phyloP scores from a whole-genome alignment of 176 grass and related monocot genomes.

The Aechmea fasciata region DNA sequence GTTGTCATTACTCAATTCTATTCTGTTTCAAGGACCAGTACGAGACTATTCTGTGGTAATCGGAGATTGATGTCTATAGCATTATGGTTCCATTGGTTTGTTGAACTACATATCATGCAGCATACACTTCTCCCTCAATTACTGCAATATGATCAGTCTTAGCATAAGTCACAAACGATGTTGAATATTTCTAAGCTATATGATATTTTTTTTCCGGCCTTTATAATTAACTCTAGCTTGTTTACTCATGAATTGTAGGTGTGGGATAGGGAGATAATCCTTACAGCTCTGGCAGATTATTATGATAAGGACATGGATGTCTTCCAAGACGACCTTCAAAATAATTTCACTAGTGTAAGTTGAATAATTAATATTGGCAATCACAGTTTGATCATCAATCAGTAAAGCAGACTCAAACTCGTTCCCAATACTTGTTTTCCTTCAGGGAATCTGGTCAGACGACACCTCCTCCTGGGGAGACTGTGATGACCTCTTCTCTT shows the following conservation, averaged over 20 bases:
- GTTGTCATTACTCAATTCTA: too few relatives aligned
- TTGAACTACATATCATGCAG: too few relatives aligned
- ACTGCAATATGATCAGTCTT: too few relatives aligned
- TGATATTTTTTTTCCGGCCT: not conserved
- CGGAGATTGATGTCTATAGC: too few relatives aligned
- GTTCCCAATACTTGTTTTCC: not conserved
- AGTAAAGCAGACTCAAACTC: not conserved
- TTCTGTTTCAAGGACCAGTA: too few relatives aligned
- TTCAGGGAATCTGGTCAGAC: conserved; percentile 46
- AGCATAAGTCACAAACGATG: too few relatives aligned
- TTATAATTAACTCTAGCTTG: not conserved
- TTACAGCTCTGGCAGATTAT: conserved; percentile 44
- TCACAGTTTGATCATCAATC: not conserved
- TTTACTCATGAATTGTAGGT: conserved; percentile 32
- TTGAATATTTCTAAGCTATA: too few relatives aligned
- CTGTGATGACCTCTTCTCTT: conserved; percentile 55
- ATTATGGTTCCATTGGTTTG: too few relatives aligned
- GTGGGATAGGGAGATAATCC: conserved; percentile 89
- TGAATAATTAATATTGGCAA: not conserved
- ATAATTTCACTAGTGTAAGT: conserved; percentile 58
- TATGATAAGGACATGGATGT: conserved; percentile 49
- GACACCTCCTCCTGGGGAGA: conserved; percentile 55
- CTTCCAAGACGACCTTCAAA: conserved; percentile 52
- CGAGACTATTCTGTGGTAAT: too few relatives aligned
- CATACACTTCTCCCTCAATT: too few relatives aligned